Evolutionary conservation across 371 early-diverging fungal species (phyloP), one percentile per base, ranked within the genome.

Genomic region (Actinomortierella wolfii): DNA sequence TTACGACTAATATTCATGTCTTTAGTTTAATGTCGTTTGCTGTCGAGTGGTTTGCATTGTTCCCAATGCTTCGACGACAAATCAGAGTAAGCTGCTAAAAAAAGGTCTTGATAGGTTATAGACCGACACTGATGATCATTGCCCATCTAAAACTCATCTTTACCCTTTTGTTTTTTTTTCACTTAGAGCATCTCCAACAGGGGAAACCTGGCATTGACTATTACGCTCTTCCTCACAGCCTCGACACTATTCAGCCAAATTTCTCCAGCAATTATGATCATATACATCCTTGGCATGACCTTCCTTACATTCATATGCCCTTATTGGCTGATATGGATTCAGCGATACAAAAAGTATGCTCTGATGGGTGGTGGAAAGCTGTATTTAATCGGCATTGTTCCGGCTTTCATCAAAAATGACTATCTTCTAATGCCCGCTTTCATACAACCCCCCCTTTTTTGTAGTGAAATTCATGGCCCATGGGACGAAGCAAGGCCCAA

Each of bases 401-500:
- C 28, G n/a, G 24, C 41, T 58, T 59, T 54, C 57, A 11, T 2
- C 25, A 17, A 34, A 39, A 26, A 13, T 26, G 39, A 43, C 45
- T 24, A 15, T 56, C 15, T 46, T 34, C n/a, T 51, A 23, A 40
- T 41, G 15, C 50, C 34, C 43, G 42, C 25, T 54, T 49, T 17
- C 11, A 46, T 42, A 25, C 41, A 17, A 20, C 20, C 26, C 9
- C 14, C 54, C 24, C 7, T 7, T 40, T 11, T 51, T 51, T n/a
- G 21, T 64, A 92, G 92, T 73, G 94, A 94, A 77, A 95, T 96
- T 29, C 92, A 94, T 58, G 97, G 97, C 0, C 97, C 97, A 18
- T 97, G 97, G 97, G 97, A 97, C 76, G 96, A 96, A 79, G 97
- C 97, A 13, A 75, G 88, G 25, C 94, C 92, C n/a, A 82, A 89